phyloP scores from a whole-genome alignment of 345 rosid genomes.

The Excoecaria agallocha region DNA sequence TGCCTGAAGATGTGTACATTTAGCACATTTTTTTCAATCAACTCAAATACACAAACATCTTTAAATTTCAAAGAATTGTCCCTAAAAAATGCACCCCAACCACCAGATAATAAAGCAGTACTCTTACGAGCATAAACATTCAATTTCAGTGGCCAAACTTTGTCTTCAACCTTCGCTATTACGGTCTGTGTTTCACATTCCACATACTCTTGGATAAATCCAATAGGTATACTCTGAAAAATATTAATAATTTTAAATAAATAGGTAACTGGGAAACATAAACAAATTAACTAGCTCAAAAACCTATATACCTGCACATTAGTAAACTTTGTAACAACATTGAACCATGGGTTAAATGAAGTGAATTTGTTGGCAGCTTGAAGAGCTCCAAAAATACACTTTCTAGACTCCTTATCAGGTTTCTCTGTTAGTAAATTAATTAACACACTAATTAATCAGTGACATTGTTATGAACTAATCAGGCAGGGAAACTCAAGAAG shows the following conservation, averaged over 20 bases:
- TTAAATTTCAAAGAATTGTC: constrained; percentile 10
- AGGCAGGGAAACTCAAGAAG: constrained; percentile 42
- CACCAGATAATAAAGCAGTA: background rate
- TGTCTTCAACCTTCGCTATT: background rate
- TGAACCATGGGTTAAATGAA: too few relatives aligned
- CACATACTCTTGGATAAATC: background rate
- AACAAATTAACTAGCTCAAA: too few relatives aligned
- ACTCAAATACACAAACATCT: constrained; percentile 11
- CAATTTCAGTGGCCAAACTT: constrained; percentile 7
- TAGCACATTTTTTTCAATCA: background rate
- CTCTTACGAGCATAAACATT: background rate
- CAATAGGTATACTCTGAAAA: background rate
- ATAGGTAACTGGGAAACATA: too few relatives aligned
- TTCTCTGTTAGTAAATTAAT: too few relatives aligned
- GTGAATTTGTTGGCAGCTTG: too few relatives aligned
- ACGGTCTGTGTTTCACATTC: background rate
- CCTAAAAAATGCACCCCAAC: constrained; percentile 9
- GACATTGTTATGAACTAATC: too few relatives aligned
- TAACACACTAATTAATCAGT: too few relatives aligned
- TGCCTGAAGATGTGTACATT: constrained; percentile 14
- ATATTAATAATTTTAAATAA: too few relatives aligned
- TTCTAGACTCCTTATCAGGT: too few relatives aligned
- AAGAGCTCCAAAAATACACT: too few relatives aligned
- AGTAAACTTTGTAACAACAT: too few relatives aligned
- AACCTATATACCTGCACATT: too few relatives aligned